Conservation (phyloP, 2,329 filamentous ascomycete species). For the Aspergillus sp. region DNA sequence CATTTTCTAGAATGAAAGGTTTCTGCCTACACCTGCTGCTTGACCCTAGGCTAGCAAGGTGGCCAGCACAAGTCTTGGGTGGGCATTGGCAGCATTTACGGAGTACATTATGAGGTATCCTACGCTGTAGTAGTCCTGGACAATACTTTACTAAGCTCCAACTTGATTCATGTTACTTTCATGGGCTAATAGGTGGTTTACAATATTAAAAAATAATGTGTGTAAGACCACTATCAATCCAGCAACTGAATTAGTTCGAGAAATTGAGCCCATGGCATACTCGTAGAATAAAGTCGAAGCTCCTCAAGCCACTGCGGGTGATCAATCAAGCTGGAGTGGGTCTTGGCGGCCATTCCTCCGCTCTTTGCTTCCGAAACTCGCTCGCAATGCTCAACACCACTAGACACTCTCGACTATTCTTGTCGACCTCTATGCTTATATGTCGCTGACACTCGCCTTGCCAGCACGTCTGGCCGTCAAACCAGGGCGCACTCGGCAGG, state of each 20-base stretch:
- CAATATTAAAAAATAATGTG: too few relatives aligned
- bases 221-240: too few relatives aligned
- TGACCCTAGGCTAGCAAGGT: too few relatives aligned
- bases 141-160: too few relatives aligned
- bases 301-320: neutral
- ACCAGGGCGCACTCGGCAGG: conserved; percentile 4
- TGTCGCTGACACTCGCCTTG: conserved; percentile 21
- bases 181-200: too few relatives aligned
- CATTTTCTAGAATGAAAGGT: neutral
- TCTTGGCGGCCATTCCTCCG: conserved; percentile 6
- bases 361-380: neutral
- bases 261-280: neutral
- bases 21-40: neutral
- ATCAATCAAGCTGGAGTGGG: neutral
- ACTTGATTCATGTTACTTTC: too few relatives aligned
- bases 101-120: too few relatives aligned
- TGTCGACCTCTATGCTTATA: conserved; percentile 17
- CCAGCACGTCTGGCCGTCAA: conserved; percentile 20
- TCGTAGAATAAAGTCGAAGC: neutral
- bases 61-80: too few relatives aligned
- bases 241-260: too few relatives aligned
- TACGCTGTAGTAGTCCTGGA: too few relatives aligned
- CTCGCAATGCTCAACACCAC: neutral
- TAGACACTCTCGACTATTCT: neutral
- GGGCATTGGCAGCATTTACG: too few relatives aligned